A percentile compares a stretch with the other conserved stretches of the same genome.
Conservation (phyloP, 441 rosid species). For the Pelargonium myrrhifolium region DNA sequence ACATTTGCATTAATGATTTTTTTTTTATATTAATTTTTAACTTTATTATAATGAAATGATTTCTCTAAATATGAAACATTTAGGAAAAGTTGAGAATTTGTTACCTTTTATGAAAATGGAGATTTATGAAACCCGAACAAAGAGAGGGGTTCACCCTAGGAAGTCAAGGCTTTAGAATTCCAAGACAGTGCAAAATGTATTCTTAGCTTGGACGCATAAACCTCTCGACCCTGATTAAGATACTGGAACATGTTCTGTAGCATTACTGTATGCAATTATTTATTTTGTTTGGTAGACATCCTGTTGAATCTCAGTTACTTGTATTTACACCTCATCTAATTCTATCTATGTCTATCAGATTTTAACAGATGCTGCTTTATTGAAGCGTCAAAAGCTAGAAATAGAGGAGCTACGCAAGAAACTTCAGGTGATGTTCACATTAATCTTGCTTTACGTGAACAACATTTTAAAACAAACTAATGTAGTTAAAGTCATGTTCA, state of each 20-base stretch:
- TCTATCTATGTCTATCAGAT: conserved; percentile 36
- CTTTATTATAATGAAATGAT: not conserved
- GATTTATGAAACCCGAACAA: not conserved
- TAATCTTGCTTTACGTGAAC: not conserved
- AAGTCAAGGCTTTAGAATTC: not conserved
- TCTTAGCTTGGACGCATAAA: not conserved
- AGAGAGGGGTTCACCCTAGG: not conserved
- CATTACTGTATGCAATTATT: not conserved
- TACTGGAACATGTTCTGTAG: not conserved
- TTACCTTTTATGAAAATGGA: not conserved
- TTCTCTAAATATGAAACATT: not conserved
- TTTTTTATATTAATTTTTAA: not conserved
- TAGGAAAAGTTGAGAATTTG: not conserved
- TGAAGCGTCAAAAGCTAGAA: conserved; percentile 87
- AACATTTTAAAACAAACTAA: conserved; percentile 20
- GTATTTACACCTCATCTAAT: conserved; percentile 18
- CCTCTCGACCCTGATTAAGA: not conserved
- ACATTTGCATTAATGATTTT: no score
- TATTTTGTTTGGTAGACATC: not conserved
- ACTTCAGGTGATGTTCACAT: conserved; percentile 54
- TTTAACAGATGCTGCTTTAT: conserved; percentile 83
- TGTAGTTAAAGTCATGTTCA: conserved; percentile 24
- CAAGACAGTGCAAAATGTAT: not conserved
- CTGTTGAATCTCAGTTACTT: not conserved
- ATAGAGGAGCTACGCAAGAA: conserved; percentile 77